Base-by-base conservation (phyloP, 2,329 filamentous ascomycete genomes). In the Aspergillus latus region DNA sequence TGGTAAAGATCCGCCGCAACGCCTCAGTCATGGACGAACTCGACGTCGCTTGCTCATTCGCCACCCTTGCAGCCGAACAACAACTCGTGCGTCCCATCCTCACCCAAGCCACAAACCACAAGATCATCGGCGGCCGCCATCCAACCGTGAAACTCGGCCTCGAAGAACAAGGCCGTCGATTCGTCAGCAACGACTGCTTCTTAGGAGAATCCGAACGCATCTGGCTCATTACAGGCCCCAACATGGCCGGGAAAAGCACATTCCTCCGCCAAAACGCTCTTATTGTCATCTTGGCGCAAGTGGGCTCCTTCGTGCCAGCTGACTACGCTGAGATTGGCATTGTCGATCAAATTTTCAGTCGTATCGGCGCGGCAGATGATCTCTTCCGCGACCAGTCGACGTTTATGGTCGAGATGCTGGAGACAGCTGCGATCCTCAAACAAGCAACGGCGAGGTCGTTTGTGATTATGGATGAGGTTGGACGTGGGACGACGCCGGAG, bases 341-440 rank as follows among this genome's bases (percentile, higher is more conserved):
- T 43, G 92, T 97, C n/a, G 94, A 99, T 75, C 91, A 93, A 66
- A 88, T 99, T 52, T 97, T 96, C 78, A 94, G 88, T 69, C 89
- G 94, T 69, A 88, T 95, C 21, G 94, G 94, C 1, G 95, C 92
- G 1, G 94, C 93, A 1, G 95, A 99, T 72, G 93, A 96, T 70
- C 80, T 99, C n/a, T 97, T 89, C 76, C 85, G 86, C 49, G 89
- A 96, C 76, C 92, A 97, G 73, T 96, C 91, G 52, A 99, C 95
- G 0, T 99, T 99, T 74, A 97, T 99, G 94, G 91, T 97, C 1
- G 94, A 99, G 76, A 99, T 99, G 94, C 82, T 97, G 2, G 94
- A 99, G 75, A 96, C 94, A 16, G 92, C 93, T 1, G 83, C 88
- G 28, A 99, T 99, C 52, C 81, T 99, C 51, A 89, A 88, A 59